phyloP scores from a whole-genome alignment of 129 eudicot species.

The carrot (Daucus carota) region DNA sequence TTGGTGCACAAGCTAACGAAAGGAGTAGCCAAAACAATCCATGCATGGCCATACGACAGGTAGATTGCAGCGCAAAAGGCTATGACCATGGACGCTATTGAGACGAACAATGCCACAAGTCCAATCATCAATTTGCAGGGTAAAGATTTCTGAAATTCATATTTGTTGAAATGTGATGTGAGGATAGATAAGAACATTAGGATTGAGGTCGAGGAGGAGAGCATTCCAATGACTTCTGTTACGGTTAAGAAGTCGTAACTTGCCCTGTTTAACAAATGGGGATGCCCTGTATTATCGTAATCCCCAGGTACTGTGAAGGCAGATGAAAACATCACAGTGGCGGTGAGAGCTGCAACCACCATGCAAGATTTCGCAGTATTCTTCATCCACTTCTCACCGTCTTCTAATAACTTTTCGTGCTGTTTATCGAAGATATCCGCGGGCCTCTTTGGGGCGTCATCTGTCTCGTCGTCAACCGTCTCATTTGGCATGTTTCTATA shows the following conservation, averaged over 20 bases:
- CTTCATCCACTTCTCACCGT: constrained; percentile 31
- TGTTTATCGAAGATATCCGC: background rate
- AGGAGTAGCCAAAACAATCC: background rate
- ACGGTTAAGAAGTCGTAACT: background rate
- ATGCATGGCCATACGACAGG: background rate
- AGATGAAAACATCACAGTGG: constrained; percentile 23
- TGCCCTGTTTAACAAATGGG: background rate
- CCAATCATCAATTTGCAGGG: constrained; percentile 4
- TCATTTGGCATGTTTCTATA: background rate
- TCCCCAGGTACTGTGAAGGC: constrained; percentile 25
- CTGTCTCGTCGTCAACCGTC: too few relatives aligned
- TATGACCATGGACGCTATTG: constrained; percentile 2
- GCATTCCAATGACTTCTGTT: constrained; percentile 1
- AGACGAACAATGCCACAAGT: background rate
- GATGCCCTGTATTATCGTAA: constrained; percentile 2
- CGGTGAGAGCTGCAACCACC: constrained; percentile 26
- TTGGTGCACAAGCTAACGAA: background rate
- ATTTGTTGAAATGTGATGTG: constrained; percentile 11
- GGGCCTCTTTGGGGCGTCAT: too few relatives aligned
- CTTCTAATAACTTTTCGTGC: background rate
- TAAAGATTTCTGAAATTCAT: background rate
- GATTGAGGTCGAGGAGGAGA: constrained; percentile 11
- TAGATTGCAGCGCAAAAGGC: constrained; percentile 1
- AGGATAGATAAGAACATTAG: constrained; percentile 26
- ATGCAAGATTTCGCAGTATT: constrained; percentile 23